Conservation (phyloP, 2,329 filamentous ascomycete species). For the Ramichloridium luteum region DNA sequence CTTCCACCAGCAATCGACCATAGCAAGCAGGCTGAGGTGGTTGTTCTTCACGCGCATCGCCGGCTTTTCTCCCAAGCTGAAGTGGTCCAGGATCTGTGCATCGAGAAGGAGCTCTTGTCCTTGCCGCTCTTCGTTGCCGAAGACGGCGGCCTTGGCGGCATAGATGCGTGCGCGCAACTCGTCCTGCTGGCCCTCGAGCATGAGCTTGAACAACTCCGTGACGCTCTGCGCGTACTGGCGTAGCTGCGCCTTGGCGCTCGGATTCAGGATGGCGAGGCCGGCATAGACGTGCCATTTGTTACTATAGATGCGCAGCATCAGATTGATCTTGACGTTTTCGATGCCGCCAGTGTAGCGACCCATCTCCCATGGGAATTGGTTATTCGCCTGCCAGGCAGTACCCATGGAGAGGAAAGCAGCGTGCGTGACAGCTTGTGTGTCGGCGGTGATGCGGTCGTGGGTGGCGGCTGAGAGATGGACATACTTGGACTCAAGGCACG, state of each 20-base stretch:
- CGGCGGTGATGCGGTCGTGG: conserved; percentile 94
- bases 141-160: conserved; percentile 64
- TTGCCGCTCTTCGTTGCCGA: conserved; percentile 29
- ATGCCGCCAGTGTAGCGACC: conserved; percentile 93
- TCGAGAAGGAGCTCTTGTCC: conserved; percentile 53
- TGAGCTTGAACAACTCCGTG: conserved; percentile 90
- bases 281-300: conserved; percentile 99
- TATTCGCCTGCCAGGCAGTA: conserved; percentile 89
- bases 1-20: conserved; percentile 97
- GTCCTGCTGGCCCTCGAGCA: conserved; percentile 71
- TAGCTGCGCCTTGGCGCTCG: conserved; percentile 82
- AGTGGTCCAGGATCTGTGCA: conserved; percentile 76
- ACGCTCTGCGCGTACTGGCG: conserved; percentile 85
- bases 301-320: conserved; percentile 90
- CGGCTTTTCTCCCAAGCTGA: conserved; percentile 63
- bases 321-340: conserved; percentile 98
- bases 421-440: conserved; percentile 96
- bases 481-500: conserved; percentile 71
- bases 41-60: conserved; percentile 71
- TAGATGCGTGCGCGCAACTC: conserved; percentile 67
- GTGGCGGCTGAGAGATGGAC: conserved; percentile 77
- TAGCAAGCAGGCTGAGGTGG: conserved; percentile 82
- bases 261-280: conserved; percentile 91
- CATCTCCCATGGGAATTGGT: conserved; percentile 93
- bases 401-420: conserved; percentile 95